Evolutionary conservation across 371 early-diverging fungal species (phyloP).

Genomic region (Caulochytrium protostelioides): DNA sequence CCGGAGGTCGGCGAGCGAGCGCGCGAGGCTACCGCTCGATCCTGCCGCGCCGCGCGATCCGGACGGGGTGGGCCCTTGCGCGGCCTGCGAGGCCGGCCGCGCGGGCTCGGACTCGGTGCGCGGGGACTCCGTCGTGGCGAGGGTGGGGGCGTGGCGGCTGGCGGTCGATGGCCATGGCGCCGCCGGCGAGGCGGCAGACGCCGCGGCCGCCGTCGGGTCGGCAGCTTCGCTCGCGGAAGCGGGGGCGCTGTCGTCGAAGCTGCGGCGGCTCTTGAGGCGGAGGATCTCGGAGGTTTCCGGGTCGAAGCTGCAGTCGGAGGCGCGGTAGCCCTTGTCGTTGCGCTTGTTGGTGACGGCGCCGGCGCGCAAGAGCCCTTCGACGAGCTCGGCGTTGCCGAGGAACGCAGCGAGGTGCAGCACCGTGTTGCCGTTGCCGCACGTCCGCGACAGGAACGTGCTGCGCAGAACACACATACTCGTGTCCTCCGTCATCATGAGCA

Average conservation of each 20-base stretch:
- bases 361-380: constrained; percentile 31
- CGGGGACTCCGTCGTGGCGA: no score
- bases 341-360: constrained; percentile 30
- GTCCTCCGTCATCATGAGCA: constrained; percentile 25
- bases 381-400: constrained; percentile 37
- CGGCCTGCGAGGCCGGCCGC: no score
- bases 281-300: neutral
- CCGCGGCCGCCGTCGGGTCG: constrained; percentile 1
- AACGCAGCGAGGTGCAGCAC: constrained; percentile 47
- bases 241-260: constrained; percentile 8
- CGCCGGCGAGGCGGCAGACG: no score
- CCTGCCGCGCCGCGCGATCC: no score
- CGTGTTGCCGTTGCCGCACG: constrained; percentile 47
- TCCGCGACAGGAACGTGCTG: constrained; percentile 40
- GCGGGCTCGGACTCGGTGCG: no score
- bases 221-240: constrained; percentile 3
- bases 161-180: no score
- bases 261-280: neutral
- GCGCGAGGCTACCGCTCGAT: no score
- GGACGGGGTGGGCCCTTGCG: no score
- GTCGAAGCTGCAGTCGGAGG: neutral
- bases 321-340: constrained; percentile 22
- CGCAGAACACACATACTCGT: constrained; percentile 34
- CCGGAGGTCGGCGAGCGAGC: no score
- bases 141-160: no score